A percentile compares a stretch with the other conserved stretches of the same genome.
These are phyloP conservation scores for Suillus decipiens DNA, from an alignment of 768 basidiomycete species.

Conservation along the genomic window DNA sequence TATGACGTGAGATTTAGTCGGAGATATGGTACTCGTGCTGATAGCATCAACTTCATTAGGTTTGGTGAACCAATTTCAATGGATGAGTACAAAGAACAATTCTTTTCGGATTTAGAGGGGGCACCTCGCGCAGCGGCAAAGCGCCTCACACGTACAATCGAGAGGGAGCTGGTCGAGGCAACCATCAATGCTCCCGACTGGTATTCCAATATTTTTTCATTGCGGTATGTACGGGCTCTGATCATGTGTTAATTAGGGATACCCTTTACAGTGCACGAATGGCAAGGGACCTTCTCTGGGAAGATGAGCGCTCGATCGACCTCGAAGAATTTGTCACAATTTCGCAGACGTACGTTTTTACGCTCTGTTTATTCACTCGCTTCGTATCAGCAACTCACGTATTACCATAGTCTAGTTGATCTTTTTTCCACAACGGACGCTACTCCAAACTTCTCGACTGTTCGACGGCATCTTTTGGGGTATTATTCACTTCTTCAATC, in stretches of 20 bases:
- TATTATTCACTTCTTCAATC: conserved; percentile 88
- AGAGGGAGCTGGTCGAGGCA: conserved; percentile 65
- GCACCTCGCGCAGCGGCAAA: conserved; percentile 82
- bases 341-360: conserved; percentile 81
- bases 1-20: conserved; percentile 56
- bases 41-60: conserved; percentile 42
- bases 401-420: conserved; percentile 72
- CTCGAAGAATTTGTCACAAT: conserved; percentile 82
- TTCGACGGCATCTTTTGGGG: conserved; percentile 72
- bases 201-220: conserved; percentile 47
- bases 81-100: conserved; percentile 74
- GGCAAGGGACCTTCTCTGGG: conserved; percentile 94
- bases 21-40: conserved; percentile 9
- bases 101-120: conserved; percentile 68
- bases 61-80: conserved; percentile 82
- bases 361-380: conserved; percentile 5
- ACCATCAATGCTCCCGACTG: conserved; percentile 96
- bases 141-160: conserved; percentile 74
- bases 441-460: conserved; percentile 56
- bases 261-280: conserved; percentile 88
- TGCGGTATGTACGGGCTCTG: conserved; percentile 15
- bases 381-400: conserved; percentile 22
- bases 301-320: conserved; percentile 70
- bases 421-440: conserved; percentile 74
- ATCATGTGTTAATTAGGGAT: conserved; percentile 59